Evolutionary conservation across 2,329 filamentous ascomycete species (phyloP).

Genomic region (Fusarium pseudonygamai): DNA sequence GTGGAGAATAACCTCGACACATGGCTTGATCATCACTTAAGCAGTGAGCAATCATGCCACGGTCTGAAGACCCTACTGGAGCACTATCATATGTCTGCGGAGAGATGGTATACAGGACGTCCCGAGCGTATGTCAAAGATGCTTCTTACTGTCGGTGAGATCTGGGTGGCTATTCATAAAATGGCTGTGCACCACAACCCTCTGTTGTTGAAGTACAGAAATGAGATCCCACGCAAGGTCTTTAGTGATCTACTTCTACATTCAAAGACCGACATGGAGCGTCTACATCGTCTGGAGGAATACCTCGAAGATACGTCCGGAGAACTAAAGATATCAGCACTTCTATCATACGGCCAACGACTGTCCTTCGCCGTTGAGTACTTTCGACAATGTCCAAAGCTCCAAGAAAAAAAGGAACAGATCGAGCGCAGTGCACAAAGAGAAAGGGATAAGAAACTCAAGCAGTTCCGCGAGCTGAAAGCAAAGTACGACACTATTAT

Average conservation of each 20-base stretch:
- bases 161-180: slow-evolving; percentile 68
- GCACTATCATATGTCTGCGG: slow-evolving; percentile 48
- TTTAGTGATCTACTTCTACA: slow-evolving; percentile 59
- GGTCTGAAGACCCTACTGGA: slow-evolving; percentile 47
- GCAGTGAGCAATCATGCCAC: slow-evolving; percentile 37
- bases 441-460: neutral
- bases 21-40: slow-evolving; percentile 51
- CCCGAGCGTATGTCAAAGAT: slow-evolving; percentile 63
- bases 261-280: slow-evolving; percentile 54
- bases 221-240: slow-evolving; percentile 52
- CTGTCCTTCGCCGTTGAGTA: slow-evolving; percentile 34
- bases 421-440: slow-evolving; percentile 54
- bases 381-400: slow-evolving; percentile 33
- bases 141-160: slow-evolving; percentile 63
- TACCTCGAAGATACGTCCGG: slow-evolving; percentile 44
- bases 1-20: slow-evolving; percentile 49
- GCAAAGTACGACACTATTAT: slow-evolving; percentile 18
- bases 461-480: slow-evolving; percentile 22
- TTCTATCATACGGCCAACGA: slow-evolving; percentile 24
- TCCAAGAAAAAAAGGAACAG: slow-evolving; percentile 37
- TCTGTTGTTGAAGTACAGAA: slow-evolving; percentile 57
- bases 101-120: slow-evolving; percentile 48
- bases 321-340: slow-evolving; percentile 2
- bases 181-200: slow-evolving; percentile 51
- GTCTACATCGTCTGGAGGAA: slow-evolving; percentile 56